Evolutionary conservation across 495 filamentous ascomycete genomes (phyloP).

Genomic region (Aspergillus bertholletiae): DNA sequence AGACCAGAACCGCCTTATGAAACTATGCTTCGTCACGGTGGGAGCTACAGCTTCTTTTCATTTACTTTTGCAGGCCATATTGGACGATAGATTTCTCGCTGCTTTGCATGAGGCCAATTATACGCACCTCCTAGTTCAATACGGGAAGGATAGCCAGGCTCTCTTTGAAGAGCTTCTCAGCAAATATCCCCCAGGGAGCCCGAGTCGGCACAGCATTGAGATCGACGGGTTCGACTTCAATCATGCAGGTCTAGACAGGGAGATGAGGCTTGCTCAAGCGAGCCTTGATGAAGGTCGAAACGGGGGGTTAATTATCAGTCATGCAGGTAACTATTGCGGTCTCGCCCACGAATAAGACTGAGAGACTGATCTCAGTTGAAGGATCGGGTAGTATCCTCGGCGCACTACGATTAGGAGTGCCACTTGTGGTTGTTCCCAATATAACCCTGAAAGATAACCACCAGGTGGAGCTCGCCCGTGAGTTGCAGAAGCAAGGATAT

Average conservation of each 20-base stretch:
- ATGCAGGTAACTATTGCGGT: constrained; percentile 63
- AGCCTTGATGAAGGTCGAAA: constrained; percentile 39
- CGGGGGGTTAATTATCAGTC: constrained; percentile 68
- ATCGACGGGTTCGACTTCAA: constrained; percentile 67
- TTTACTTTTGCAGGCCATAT: constrained; percentile 61
- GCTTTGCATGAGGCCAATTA: constrained; percentile 53
- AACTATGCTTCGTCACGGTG: constrained; percentile 76
- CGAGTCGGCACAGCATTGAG: constrained; percentile 36
- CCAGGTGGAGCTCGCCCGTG: constrained; percentile 78
- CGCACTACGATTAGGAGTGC: constrained; percentile 62
- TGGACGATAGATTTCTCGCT: constrained; percentile 56
- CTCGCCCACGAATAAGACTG: background rate
- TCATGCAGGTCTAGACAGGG: constrained; percentile 46
- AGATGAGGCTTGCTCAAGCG: constrained; percentile 52
- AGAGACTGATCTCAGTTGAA: constrained; percentile 28
- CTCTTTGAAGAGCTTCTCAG: constrained; percentile 39
- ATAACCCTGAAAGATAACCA: constrained; percentile 81
- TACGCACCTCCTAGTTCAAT: constrained; percentile 69
- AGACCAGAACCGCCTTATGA: constrained; percentile 20
- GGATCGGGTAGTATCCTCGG: constrained; percentile 89
- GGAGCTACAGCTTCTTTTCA: constrained; percentile 88
- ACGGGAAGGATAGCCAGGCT: constrained; percentile 57
- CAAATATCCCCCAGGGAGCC: constrained; percentile 11
- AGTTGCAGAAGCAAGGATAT: constrained; percentile 65
- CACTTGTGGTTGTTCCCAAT: constrained; percentile 86